Evolutionary conservation across 139 green algal genomes (phyloP).

Genomic region (Nannochloris sp.): DNA sequence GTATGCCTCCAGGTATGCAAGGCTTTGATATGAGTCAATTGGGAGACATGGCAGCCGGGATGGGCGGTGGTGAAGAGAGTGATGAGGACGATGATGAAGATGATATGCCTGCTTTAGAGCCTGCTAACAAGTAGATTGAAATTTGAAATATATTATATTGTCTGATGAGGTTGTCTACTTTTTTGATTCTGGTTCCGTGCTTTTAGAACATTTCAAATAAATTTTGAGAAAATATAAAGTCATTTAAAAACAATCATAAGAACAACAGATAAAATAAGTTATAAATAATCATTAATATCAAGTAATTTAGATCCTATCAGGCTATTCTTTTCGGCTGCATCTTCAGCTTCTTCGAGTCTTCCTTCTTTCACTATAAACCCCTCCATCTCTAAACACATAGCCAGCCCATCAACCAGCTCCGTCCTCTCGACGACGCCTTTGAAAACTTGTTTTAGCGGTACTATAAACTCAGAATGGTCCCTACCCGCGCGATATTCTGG

Average conservation of each 20-base stretch:
- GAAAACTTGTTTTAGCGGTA: slow-evolving; percentile 36
- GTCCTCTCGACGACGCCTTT: slow-evolving; percentile 17
- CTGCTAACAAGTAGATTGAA: not conserved
- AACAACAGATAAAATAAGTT: not conserved
- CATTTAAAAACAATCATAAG: too few species aligned
- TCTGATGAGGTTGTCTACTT: too few species aligned
- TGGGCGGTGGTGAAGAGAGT: not conserved
- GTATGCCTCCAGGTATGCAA: slow-evolving; percentile 25
- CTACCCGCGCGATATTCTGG: slow-evolving; percentile 70
- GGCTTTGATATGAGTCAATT: slow-evolving; percentile 4
- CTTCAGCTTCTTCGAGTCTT: slow-evolving; percentile 22
- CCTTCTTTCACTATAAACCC: slow-evolving; percentile 31
- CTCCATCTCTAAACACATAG: slow-evolving; percentile 3
- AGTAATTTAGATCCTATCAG: not conserved
- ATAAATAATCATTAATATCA: not conserved
- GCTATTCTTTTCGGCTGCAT: slow-evolving; percentile 17
- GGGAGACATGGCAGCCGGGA: slow-evolving; percentile 16
- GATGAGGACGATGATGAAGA: slow-evolving; percentile 23
- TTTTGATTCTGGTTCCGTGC: slow-evolving; percentile 1
- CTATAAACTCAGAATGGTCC: slow-evolving; percentile 58
- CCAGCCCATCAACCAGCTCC: slow-evolving; percentile 16
- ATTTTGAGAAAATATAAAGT: too few species aligned
- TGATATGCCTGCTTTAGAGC: slow-evolving; percentile 30
- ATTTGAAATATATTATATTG: too few species aligned
- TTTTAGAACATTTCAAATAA: too few species aligned